Base-by-base conservation (phyloP, 2,329 filamentous ascomycete species). In the Epichloe festucae region DNA sequence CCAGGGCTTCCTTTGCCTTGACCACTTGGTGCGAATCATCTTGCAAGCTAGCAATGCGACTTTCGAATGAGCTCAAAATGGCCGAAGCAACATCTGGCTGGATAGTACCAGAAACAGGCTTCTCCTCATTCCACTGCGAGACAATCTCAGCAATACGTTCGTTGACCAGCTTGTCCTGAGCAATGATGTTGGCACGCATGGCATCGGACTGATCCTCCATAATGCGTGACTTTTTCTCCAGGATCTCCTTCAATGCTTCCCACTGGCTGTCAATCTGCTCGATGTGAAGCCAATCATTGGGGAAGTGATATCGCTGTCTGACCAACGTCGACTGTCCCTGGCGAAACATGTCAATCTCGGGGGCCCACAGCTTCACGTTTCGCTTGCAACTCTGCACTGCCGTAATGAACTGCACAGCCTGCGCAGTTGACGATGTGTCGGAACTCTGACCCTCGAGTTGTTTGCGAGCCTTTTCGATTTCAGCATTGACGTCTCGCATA, bases 371-470 rank as follows among this genome's bases (percentile, higher is more conserved):
- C 67, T 89, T 91, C 49, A 94, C 90, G 65, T 94, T 94, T 48
- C 89, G 84, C 73, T 94, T 95, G 72, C 89, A 96, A 63, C 88
- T 88, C 70, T 98, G 93, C 5, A 98, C 93, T 50, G 91, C 90
- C 0, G 94, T 98, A 64, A 99, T 98, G 69, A 98, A 98, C 39
- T 93, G 89, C 4, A 99, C 94, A 23, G 94, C 93, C 65, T 97
- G 90, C 0, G 91, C 91, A 4, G 93, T 99, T 1, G 93, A 97
- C 4, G 88, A 91, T 19, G 90, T 89, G 65, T 97, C 91, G 43
- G 97, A 79, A 27, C 88, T 91, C 64, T 96, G 90, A 38, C 85
- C 80, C 69, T 99, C 94, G 12, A 99, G 78, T 59, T 96, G 89
- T 59, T 86, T 85, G 23, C 91, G 82, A 10, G 91, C 89, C 68